These are phyloP conservation scores for Claviceps fusiformis DNA, from an alignment of 2,329 filamentous ascomycete genomes.

Conservation along the genomic window DNA sequence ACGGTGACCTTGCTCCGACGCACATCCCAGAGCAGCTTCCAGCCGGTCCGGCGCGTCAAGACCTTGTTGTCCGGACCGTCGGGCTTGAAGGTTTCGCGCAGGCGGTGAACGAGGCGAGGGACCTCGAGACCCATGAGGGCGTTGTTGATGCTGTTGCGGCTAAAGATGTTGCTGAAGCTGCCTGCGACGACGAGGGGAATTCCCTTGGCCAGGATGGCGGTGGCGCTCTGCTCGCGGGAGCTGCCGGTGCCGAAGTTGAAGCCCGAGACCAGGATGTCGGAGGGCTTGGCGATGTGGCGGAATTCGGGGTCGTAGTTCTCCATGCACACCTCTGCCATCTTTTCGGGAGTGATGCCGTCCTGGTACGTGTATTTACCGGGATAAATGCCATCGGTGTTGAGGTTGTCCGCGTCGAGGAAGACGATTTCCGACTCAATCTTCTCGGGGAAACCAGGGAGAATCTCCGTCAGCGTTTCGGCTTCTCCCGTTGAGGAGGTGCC, in stretches of 20 bases:
- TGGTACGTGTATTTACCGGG: slow-evolving; percentile 73
- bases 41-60: slow-evolving; percentile 43
- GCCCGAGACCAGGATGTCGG: slow-evolving; percentile 73
- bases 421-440: background rate
- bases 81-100: slow-evolving; percentile 46
- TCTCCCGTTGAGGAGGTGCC: background rate
- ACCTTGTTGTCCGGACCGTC: slow-evolving; percentile 9
- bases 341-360: slow-evolving; percentile 60
- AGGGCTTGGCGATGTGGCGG: slow-evolving; percentile 43
- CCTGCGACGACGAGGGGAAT: slow-evolving; percentile 71
- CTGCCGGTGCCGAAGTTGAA: slow-evolving; percentile 78
- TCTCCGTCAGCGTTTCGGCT: slow-evolving; percentile 6
- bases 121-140: slow-evolving; percentile 61
- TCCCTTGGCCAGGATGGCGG: slow-evolving; percentile 66
- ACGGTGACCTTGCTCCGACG: slow-evolving; percentile 55
- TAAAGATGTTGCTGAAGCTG: slow-evolving; percentile 76
- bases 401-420: background rate
- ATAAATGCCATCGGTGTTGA: slow-evolving; percentile 1
- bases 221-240: slow-evolving; percentile 66
- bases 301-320: slow-evolving; percentile 80
- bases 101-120: slow-evolving; percentile 49
- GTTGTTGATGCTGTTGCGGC: slow-evolving; percentile 67
- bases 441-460: slow-evolving; percentile 4
- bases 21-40: slow-evolving; percentile 75
- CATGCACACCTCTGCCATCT: slow-evolving; percentile 88